Evolutionary conservation across 352 stramenopile species (phyloP).

Genomic region (Globisporangium yorkense): DNA sequence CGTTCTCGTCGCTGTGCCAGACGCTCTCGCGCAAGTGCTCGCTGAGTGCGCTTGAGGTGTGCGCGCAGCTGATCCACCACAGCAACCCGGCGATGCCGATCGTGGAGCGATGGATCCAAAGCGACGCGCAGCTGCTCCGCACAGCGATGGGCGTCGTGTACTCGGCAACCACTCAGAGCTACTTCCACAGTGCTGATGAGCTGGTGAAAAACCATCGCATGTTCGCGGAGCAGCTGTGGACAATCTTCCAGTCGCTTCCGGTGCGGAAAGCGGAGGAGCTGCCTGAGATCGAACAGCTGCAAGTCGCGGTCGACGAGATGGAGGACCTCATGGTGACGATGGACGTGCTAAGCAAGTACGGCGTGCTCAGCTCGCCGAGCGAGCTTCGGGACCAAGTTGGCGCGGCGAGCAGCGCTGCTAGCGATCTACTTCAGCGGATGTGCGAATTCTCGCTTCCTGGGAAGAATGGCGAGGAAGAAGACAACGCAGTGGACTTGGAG

Average conservation of each 20-base stretch:
- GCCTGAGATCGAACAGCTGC: slow-evolving; percentile 43
- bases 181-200: neutral
- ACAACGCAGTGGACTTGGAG: neutral
- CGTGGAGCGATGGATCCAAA: slow-evolving; percentile 55
- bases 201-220: slow-evolving; percentile 10
- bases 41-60: slow-evolving; percentile 32
- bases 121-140: slow-evolving; percentile 38
- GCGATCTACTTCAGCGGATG: slow-evolving; percentile 42
- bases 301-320: slow-evolving; percentile 67
- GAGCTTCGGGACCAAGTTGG: slow-evolving; percentile 17
- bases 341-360: slow-evolving; percentile 62
- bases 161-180: neutral
- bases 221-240: slow-evolving; percentile 60
- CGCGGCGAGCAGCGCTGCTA: slow-evolving; percentile 1
- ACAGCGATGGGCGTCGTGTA: slow-evolving; percentile 54
- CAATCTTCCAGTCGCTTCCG: slow-evolving; percentile 71
- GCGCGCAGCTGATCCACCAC: slow-evolving; percentile 46
- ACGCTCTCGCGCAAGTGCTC: slow-evolving; percentile 22
- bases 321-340: slow-evolving; percentile 69
- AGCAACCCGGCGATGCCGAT: slow-evolving; percentile 51
- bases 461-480: neutral
- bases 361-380: slow-evolving; percentile 26
- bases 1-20: slow-evolving; percentile 44
- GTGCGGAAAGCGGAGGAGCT: slow-evolving; percentile 51
- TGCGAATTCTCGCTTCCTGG: slow-evolving; percentile 30